These are phyloP conservation scores for Solanum lignicaule DNA, from an alignment of 257 asterid genomes.

Conservation along the genomic window DNA sequence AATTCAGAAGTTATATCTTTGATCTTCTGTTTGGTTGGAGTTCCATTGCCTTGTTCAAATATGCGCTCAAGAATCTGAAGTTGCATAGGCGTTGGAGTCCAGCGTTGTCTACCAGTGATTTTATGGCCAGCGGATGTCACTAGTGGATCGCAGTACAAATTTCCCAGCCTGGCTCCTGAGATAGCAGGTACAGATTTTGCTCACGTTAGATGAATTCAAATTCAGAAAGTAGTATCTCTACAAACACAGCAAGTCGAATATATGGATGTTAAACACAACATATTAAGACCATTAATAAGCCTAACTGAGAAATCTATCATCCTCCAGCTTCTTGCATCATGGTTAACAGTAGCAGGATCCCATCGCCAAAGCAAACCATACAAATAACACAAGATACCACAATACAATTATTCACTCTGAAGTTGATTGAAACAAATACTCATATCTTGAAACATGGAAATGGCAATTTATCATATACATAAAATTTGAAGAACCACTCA, in stretches of 20 bases:
- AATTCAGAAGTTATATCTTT: constrained; percentile 82
- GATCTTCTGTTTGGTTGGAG: constrained; percentile 95
- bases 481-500: background rate
- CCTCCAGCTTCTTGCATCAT: background rate
- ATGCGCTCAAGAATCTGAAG: constrained; percentile 95
- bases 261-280: background rate
- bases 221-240: background rate
- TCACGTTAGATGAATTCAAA: background rate
- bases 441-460: background rate
- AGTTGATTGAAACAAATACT: background rate
- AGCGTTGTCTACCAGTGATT: constrained; percentile 80
- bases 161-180: constrained; percentile 83
- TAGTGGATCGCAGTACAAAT: constrained; percentile 66
- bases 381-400: background rate
- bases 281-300: background rate
- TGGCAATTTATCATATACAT: background rate
- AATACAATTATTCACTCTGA: background rate
- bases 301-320: background rate
- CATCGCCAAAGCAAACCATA: background rate
- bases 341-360: background rate
- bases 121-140: constrained; percentile 71
- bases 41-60: constrained; percentile 88
- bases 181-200: background rate
- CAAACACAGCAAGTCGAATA: background rate
- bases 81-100: constrained; percentile 95